Evolutionary conservation across 306 rosid species (phyloP).

Genomic region (Cucurbita moschata): DNA sequence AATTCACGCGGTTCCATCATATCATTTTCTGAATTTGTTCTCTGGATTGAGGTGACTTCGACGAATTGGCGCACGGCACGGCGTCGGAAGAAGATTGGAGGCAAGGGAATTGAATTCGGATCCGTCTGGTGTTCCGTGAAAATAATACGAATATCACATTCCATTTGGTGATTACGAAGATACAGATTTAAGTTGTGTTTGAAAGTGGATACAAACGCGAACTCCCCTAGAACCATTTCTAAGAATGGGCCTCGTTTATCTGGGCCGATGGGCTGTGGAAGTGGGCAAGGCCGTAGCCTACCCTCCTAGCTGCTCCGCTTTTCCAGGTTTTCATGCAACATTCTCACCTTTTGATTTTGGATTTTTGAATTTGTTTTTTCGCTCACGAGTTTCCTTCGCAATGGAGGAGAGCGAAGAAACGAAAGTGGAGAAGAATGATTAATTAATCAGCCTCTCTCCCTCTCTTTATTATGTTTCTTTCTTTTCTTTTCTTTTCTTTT

Average conservation of each 20-base stretch:
- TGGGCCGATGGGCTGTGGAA: not conserved
- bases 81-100: too few species aligned
- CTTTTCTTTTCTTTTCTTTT: too few species aligned
- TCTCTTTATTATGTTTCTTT: not conserved
- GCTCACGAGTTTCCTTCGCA: not conserved
- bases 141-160: not conserved
- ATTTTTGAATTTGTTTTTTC: not conserved
- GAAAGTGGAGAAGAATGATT: constrained; percentile 5
- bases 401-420: not conserved
- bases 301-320: constrained; percentile 6
- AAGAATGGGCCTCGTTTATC: too few species aligned
- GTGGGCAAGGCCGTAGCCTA: not conserved
- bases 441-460: not conserved
- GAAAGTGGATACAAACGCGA: too few species aligned
- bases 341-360: not conserved
- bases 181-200: too few species aligned
- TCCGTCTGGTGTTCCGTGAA: not conserved
- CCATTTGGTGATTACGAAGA: not conserved
- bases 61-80: too few species aligned
- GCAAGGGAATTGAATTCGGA: not conserved
- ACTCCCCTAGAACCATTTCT: too few species aligned
- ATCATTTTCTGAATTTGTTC: not conserved
- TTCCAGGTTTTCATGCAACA: constrained; percentile 11
- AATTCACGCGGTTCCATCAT: not conserved
- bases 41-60: not conserved